A percentile compares a stretch with the other conserved stretches of the same genome.
Conservation (phyloP, 495 filamentous ascomycete species). For the Talaromyces stipitatus region DNA sequence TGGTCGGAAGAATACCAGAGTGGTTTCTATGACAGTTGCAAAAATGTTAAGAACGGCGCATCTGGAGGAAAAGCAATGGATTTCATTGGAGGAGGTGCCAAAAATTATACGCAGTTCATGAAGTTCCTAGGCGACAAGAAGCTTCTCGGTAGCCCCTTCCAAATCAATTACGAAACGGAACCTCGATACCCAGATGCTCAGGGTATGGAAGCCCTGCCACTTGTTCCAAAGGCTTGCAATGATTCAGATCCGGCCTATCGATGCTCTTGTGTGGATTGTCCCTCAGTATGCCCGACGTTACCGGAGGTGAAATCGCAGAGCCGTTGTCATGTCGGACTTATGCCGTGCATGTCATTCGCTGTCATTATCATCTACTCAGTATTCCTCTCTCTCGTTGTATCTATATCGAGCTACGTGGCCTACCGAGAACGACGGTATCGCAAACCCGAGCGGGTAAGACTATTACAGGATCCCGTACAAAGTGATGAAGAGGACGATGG, state of each 20-base stretch:
- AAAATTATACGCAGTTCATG: constrained; percentile 76
- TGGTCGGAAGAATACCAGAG: constrained; percentile 78
- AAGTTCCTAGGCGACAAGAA: constrained; percentile 92
- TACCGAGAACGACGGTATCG: constrained; percentile 63
- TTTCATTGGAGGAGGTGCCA: constrained; percentile 90
- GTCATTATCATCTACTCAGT: constrained; percentile 80
- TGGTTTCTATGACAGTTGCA: constrained; percentile 94
- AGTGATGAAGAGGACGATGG: constrained; percentile 85
- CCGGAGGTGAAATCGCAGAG: constrained; percentile 58
- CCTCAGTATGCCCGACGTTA: constrained; percentile 71
- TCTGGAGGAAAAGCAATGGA: constrained; percentile 89
- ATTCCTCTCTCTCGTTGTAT: constrained; percentile 59
- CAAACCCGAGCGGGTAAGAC: constrained; percentile 69
- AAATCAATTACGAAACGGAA: constrained; percentile 79
- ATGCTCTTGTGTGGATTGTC: constrained; percentile 91
- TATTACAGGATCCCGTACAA: constrained; percentile 75
- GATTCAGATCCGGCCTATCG: constrained; percentile 75
- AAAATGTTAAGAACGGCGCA: constrained; percentile 94
- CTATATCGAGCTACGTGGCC: constrained; percentile 63
- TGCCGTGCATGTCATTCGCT: constrained; percentile 87
- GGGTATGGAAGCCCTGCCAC: constrained; percentile 57
- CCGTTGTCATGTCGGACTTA: constrained; percentile 71
- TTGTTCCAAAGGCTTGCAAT: constrained; percentile 76
- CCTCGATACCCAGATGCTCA: constrained; percentile 43
- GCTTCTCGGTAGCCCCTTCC: constrained; percentile 83